Evolutionary conservation across 1,139 yeast species (phyloP), one percentile per base, ranked within the genome.

Genomic region (Zhuliangozyma parablackwelliae): DNA sequence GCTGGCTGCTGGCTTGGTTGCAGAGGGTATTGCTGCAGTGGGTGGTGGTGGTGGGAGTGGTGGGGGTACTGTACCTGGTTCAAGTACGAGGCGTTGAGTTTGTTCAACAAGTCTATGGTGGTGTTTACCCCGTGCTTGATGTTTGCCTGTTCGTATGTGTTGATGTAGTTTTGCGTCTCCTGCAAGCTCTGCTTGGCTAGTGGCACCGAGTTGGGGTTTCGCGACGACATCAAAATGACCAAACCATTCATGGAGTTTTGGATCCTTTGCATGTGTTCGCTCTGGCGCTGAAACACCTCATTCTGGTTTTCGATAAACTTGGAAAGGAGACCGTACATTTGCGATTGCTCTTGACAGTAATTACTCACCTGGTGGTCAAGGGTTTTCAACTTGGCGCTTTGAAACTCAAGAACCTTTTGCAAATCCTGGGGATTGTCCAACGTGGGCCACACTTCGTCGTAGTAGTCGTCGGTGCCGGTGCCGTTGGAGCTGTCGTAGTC

Each of bases 191-290:
- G 54, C 32, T 50, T 48, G 2, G 50, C 49, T 31, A 53, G 44
- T 3, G 51, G 51, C 6, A 46, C 32, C 29, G 51, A 37, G 32
- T 45, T 51, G 30, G 44, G 49, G 34, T 37, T 43, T 16, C 53
- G 45, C 21, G 54, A 41, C 9, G 53, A 38, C 21, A 53, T 36
- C 24, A 57, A 39, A 1, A 56, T 50, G 20, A 51, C 40, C 24
- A 56, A 38, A 1, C 61, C 62, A 31, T 47, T 49, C 20, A 50
- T 45, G 12, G 57, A 40, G 31, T 42, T 43, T 27, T 48, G 56
- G 24, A 56, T 47, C 26, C 48, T 45, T 31, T 49, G 56, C 28
- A 57, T 38, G 28, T 43, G 39, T 29, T 54, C 57, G 35, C 51
- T 43, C 40, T 56, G 59, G 25, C 43, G 41, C 26, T 46, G 49